A percentile compares a stretch with the other conserved stretches of the same genome.
Conservation (phyloP, 106 monocot genomes). For the Dioscorea alata region DNA sequence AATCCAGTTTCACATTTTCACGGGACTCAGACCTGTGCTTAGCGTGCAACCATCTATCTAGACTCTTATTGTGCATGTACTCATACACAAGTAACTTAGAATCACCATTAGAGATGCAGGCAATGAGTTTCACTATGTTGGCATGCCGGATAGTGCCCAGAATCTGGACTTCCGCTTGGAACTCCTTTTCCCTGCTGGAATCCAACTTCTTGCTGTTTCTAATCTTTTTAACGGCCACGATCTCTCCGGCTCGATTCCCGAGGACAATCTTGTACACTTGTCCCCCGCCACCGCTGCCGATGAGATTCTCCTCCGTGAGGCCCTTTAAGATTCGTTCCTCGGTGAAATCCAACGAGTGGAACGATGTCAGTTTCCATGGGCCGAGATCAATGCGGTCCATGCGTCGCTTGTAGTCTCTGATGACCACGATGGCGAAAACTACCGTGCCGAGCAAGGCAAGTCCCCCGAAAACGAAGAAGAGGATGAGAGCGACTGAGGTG, state of each 20-base stretch:
- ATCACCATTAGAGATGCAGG: slow-evolving; percentile 32
- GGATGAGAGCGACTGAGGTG: slow-evolving; percentile 18
- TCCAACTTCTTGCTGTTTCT: slow-evolving; percentile 19
- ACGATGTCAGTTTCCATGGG: slow-evolving; percentile 45
- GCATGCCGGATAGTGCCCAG: slow-evolving; percentile 45
- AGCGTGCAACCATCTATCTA: slow-evolving; percentile 46
- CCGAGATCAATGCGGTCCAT: background rate
- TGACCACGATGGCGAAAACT: slow-evolving; percentile 16
- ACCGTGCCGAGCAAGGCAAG: slow-evolving; percentile 10
- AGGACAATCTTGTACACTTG: slow-evolving; percentile 29
- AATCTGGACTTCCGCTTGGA: slow-evolving; percentile 41
- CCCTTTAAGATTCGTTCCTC: slow-evolving; percentile 27
- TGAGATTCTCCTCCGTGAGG: slow-evolving; percentile 28
- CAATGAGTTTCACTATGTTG: slow-evolving; percentile 47
- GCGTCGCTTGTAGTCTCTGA: slow-evolving; percentile 13
- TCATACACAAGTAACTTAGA: slow-evolving; percentile 51
- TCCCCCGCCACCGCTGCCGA: slow-evolving; percentile 48
- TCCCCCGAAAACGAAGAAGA: slow-evolving; percentile 25
- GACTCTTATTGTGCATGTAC: slow-evolving; percentile 54
- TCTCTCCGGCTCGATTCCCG: background rate
- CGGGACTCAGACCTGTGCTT: background rate
- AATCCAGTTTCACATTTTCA: slow-evolving; percentile 18
- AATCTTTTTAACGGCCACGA: slow-evolving; percentile 49
- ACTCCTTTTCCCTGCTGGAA: slow-evolving; percentile 30
- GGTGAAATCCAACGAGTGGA: slow-evolving; percentile 33